phyloP scores from a whole-genome alignment of 2,329 filamentous ascomycete species.

The Fusarium udum region DNA sequence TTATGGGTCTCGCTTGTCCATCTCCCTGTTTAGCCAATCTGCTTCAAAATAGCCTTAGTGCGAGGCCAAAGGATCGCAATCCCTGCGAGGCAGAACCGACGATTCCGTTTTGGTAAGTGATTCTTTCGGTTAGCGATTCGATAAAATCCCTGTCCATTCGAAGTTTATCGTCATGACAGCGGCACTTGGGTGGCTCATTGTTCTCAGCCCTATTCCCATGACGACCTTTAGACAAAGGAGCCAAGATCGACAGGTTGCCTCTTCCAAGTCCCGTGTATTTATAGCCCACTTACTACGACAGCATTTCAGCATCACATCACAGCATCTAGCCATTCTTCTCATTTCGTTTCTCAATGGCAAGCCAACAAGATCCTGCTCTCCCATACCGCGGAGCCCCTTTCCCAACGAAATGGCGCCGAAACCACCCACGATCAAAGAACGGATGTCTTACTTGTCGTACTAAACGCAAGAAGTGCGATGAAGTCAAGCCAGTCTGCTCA shows the following conservation, averaged over 20 bases:
- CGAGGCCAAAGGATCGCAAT: background rate
- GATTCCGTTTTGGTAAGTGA: background rate
- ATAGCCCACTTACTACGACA: background rate
- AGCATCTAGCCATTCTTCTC: background rate
- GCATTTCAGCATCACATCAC: background rate
- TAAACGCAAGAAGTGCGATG: conserved; percentile 24
- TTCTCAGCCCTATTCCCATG: background rate
- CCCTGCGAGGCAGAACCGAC: background rate
- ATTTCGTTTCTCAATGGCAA: background rate
- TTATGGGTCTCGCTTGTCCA: background rate
- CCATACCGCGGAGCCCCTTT: conserved; percentile 4
- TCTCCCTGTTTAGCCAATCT: background rate
- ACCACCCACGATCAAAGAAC: conserved; percentile 15
- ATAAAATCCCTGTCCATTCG: background rate
- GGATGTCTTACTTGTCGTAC: conserved; percentile 3
- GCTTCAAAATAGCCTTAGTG: background rate
- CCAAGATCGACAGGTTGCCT: background rate
- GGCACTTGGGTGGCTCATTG: background rate
- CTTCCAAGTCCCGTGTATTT: background rate
- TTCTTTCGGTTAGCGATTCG: background rate
- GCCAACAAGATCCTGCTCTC: background rate
- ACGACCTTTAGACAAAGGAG: background rate
- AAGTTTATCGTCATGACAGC: background rate
- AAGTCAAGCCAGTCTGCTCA: conserved; percentile 1
- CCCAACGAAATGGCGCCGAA: conserved; percentile 13